Conservation (phyloP, 257 asterid species). For the Paraleonurus japonicus region DNA sequence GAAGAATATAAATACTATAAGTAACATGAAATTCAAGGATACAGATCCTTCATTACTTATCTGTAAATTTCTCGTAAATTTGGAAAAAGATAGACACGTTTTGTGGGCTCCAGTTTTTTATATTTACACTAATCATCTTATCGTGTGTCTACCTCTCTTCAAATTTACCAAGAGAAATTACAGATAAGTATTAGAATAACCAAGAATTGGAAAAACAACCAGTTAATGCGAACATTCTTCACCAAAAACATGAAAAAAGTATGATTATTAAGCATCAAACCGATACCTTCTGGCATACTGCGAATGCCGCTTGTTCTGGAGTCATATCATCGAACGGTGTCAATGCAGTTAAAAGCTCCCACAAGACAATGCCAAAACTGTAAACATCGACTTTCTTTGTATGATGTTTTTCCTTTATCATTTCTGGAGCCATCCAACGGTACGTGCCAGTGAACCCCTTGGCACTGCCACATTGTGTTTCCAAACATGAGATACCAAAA, state of each 20-base stretch:
- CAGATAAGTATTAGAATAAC: neutral
- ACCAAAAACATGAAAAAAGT: neutral
- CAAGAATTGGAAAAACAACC: neutral
- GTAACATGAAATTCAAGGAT: neutral
- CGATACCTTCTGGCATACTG: constrained; percentile 95
- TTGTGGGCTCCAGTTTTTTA: too few species aligned
- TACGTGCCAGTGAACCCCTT: constrained; percentile 97
- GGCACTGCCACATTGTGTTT: constrained; percentile 86
- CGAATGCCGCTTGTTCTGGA: constrained; percentile 98
- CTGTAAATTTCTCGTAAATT: too few species aligned
- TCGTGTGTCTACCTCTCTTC: neutral
- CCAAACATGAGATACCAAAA: constrained; percentile 93
- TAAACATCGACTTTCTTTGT: constrained; percentile 94
- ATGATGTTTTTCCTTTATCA: constrained; percentile 88
- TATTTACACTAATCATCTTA: too few species aligned
- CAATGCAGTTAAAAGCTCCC: constrained; percentile 96
- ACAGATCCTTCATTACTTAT: too few species aligned
- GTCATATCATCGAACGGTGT: constrained; percentile 91
- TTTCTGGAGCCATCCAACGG: constrained; percentile 99
- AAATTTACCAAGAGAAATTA: too few species aligned
- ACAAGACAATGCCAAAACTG: constrained; percentile 81
- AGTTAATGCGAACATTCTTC: neutral
- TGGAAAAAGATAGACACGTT: too few species aligned
- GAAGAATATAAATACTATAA: neutral
- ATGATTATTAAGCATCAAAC: neutral